Evolutionary conservation across 2,329 filamentous ascomycete species (phyloP).

Genomic region (Verticillium albo-atrum): DNA sequence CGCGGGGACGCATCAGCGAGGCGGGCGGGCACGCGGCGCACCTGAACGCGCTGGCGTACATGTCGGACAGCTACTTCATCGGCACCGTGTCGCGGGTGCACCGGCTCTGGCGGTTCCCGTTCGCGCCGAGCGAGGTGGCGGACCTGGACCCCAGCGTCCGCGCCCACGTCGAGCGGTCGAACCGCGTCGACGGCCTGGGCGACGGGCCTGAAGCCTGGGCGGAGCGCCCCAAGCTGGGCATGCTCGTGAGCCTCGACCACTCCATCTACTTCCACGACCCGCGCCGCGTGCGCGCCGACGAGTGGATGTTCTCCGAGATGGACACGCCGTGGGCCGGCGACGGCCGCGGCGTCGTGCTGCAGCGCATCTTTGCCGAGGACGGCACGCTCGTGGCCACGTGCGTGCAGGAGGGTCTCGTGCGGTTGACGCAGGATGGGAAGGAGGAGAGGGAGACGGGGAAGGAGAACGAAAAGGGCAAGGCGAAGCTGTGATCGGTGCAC

Average conservation of each 20-base stretch:
- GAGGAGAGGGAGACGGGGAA: conserved; percentile 25
- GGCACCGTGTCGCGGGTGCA: conserved; percentile 81
- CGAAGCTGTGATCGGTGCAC: conserved; percentile 25
- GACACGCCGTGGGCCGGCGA: conserved; percentile 77
- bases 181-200: conserved; percentile 38
- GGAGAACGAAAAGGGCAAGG: conserved; percentile 21
- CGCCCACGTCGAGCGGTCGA: conserved; percentile 29
- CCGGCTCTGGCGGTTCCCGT: conserved; percentile 69
- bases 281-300: conserved; percentile 51
- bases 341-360: conserved; percentile 69
- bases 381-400: conserved; percentile 74
- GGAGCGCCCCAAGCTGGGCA: conserved; percentile 60
- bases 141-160: conserved; percentile 36
- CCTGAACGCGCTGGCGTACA: conserved; percentile 83
- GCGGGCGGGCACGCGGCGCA: conserved; percentile 75
- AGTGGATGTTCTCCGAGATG: conserved; percentile 81
- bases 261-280: conserved; percentile 66
- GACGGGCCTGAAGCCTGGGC: conserved; percentile 41
- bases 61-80: conserved; percentile 91
- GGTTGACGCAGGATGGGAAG: conserved; percentile 38
- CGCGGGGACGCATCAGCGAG: conserved; percentile 67
- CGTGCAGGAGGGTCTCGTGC: conserved; percentile 64
- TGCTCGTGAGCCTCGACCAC: conserved; percentile 82
- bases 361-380: conserved; percentile 67
- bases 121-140: conserved; percentile 48